These are phyloP conservation scores for Tetrapisispora pingtungensis DNA, from an alignment of 805 yeast genomes.

Conservation along the genomic window DNA sequence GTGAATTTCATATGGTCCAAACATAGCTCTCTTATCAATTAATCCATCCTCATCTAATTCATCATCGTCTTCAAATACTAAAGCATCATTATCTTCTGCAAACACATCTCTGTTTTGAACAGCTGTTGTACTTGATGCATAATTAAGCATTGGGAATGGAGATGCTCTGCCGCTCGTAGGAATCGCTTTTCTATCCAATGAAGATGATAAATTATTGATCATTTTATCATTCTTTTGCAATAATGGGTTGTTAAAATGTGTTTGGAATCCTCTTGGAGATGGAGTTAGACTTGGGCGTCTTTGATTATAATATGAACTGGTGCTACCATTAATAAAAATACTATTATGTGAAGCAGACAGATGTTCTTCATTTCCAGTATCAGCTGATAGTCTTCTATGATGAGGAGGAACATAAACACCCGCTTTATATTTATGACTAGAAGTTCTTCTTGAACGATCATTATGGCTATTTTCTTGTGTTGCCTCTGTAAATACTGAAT, in stretches of 20 bases:
- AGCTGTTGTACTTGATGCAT: conserved; percentile 21
- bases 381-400: conserved; percentile 32
- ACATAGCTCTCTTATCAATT: conserved; percentile 5
- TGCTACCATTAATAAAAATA: conserved; percentile 9
- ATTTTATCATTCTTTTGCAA: background rate
- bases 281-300: conserved; percentile 5
- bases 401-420: conserved; percentile 44
- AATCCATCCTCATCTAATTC: conserved; percentile 1
- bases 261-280: conserved; percentile 2
- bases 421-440: conserved; percentile 13
- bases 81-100: conserved; percentile 23
- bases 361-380: conserved; percentile 16
- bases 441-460: conserved; percentile 4
- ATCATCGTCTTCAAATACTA: conserved; percentile 24
- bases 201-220: background rate
- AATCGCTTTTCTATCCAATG: background rate
- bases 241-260: background rate
- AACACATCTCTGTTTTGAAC: conserved; percentile 23
- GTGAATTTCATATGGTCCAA: conserved; percentile 15
- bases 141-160: conserved; percentile 12
- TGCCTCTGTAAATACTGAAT: background rate
- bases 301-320: conserved; percentile 5
- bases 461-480: background rate
- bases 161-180: background rate
- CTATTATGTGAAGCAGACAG: conserved; percentile 18